Evolutionary conservation across 257 asterid genomes (phyloP).

Genomic region (Paulownia fortunei): DNA sequence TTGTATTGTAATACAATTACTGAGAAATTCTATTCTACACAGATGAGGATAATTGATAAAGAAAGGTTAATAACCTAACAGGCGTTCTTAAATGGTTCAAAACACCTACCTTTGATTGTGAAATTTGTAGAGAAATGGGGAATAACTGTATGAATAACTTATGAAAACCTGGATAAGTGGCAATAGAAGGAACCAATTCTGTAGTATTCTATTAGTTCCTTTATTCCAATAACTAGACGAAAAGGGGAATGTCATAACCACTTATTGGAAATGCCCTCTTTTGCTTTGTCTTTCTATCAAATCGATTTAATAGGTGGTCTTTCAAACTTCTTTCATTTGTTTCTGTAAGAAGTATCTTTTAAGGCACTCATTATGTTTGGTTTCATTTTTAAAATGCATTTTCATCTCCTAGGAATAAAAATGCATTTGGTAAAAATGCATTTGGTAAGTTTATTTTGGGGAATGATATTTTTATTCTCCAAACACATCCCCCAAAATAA

Average conservation of each 20-base stretch:
- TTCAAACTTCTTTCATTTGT: not conserved
- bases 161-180: not conserved
- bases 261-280: too few relatives aligned
- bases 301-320: not conserved
- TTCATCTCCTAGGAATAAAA: too few relatives aligned
- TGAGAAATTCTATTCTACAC: not conserved
- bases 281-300: too few relatives aligned
- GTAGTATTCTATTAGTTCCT: too few relatives aligned
- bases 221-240: too few relatives aligned
- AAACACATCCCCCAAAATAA: too few relatives aligned
- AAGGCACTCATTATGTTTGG: too few relatives aligned
- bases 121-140: not conserved
- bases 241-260: too few relatives aligned
- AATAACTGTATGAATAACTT: not conserved
- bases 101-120: not conserved
- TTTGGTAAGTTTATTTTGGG: too few relatives aligned
- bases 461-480: too few relatives aligned
- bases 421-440: too few relatives aligned
- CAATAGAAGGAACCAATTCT: not conserved
- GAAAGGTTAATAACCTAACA: not conserved
- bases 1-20: not conserved
- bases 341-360: not conserved
- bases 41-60: not conserved
- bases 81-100: not conserved
- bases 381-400: too few relatives aligned